Conservation (phyloP, 169 alveolate species). For the Plasmodium vivax region DNA sequence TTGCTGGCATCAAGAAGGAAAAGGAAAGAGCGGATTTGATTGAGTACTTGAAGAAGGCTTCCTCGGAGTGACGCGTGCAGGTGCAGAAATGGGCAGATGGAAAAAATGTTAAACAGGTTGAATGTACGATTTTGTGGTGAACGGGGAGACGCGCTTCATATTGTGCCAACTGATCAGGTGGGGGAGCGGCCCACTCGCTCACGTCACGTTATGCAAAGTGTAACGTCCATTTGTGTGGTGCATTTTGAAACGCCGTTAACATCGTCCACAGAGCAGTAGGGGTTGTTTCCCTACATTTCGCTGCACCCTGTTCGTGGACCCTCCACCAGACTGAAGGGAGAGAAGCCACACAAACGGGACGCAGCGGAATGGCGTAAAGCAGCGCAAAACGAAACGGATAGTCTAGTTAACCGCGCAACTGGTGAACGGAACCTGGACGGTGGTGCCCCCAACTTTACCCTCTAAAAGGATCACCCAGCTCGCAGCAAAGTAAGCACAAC, state of each 20-base stretch:
- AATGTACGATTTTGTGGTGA: not conserved
- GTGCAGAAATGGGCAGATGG: not conserved
- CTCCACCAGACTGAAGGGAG: not conserved
- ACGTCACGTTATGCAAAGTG: not conserved
- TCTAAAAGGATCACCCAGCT: not conserved
- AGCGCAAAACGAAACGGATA: not conserved
- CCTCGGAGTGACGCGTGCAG: constrained; percentile 66
- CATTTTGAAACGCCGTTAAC: not conserved
- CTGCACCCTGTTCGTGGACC: not conserved
- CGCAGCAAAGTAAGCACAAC: not conserved
- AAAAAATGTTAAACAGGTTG: not conserved
- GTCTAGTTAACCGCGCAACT: not conserved
- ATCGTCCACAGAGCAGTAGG: not conserved
- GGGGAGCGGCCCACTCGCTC: not conserved
- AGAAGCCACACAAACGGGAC: not conserved
- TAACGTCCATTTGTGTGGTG: not conserved
- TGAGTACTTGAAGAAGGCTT: constrained; percentile 91
- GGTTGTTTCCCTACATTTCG: not conserved
- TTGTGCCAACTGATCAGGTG: not conserved
- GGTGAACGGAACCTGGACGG: not conserved
- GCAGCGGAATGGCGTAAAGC: not conserved
- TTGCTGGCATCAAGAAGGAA: constrained; percentile 96
- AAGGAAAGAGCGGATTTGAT: constrained; percentile 95
- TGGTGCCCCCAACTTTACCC: not conserved
- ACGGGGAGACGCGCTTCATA: not conserved